These are phyloP conservation scores for Fusarium musae DNA, from an alignment of 2,329 filamentous ascomycete species.

Conservation along the genomic window DNA sequence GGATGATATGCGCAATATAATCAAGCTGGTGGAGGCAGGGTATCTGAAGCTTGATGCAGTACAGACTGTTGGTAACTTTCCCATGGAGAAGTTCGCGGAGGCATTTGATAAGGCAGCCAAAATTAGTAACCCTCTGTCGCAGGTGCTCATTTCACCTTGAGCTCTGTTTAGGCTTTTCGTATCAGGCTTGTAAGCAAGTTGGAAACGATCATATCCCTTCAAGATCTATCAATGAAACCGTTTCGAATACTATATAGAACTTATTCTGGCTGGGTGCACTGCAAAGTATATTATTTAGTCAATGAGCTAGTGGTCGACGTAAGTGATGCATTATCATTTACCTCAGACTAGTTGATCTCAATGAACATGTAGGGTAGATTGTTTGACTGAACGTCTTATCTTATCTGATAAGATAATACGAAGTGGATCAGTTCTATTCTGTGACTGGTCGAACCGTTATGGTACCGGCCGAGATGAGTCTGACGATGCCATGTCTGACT, in stretches of 20 bases:
- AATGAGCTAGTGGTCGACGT: fast-evolving
- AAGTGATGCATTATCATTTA: neutral
- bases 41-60: neutral
- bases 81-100: neutral
- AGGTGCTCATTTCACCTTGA: neutral
- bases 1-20: neutral
- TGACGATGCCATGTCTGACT: neutral
- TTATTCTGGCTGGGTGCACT: no score
- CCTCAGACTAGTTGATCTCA: neutral
- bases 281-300: no score
- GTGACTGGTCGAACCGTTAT: neutral
- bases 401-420: neutral
- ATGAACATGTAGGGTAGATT: neutral
- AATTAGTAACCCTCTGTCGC: neutral
- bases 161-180: fast-evolving
- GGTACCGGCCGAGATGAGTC: neutral
- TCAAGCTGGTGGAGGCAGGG: neutral
- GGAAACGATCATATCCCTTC: fast-evolving
- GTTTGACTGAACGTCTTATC: neutral
- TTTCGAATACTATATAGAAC: no score
- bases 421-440: neutral
- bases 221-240: fast-evolving
- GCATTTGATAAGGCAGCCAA: neutral
- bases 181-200: fast-evolving
- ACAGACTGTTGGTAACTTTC: neutral